Evolutionary conservation across 495 filamentous ascomycete genomes (phyloP), one percentile per base, ranked within the genome.

Genomic region (Coniosporium apollinis): DNA sequence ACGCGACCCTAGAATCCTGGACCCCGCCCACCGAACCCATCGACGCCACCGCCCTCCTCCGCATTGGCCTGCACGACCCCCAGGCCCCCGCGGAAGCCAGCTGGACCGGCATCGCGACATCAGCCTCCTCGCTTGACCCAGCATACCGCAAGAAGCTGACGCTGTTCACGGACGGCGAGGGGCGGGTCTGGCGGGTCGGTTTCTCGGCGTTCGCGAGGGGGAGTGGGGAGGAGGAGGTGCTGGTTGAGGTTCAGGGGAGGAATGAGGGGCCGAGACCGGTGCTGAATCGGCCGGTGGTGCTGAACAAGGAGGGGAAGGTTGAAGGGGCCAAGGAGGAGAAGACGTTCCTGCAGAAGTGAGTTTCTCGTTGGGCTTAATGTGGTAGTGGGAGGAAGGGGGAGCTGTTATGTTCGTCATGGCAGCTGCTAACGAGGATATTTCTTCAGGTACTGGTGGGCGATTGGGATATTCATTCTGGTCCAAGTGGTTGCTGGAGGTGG

Each of bases 301-400:
- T 81, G 38, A 65, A 58, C 38, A 49, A 65, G 0, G 70, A 79
- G 45, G 77, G 77, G 7, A 73, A 62, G 54, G 51, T 65, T 29
- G 64, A 56, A 30, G 64, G 56, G 50, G 47, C 56, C 37, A 59
- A 58, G 44, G 38, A 46, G 16, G 72, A 81, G 65, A 81, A 79
- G 65, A 62, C 63, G 0, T 70, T 81, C 42, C 51, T 82, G 30
- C 77, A 82, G 54, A 80, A 79, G 74, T 80, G 58, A 48, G 65
- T 66, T 13, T 16, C n/a, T 7, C 13, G 7, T 15, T 16, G 30
- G 9, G 9, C 30, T 1, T 1, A 15, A 10, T 24, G 15, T 28
- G n/a, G 2, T 26, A 2, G 15, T 5, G 33, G 19, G 25, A 13
- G 13, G n/a, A n/a, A n/a, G n/a, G n/a, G n/a, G n/a, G n/a, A n/a